Base-by-base conservation (phyloP, 1,139 yeast species). In the Arxiozyma slooffiae region DNA sequence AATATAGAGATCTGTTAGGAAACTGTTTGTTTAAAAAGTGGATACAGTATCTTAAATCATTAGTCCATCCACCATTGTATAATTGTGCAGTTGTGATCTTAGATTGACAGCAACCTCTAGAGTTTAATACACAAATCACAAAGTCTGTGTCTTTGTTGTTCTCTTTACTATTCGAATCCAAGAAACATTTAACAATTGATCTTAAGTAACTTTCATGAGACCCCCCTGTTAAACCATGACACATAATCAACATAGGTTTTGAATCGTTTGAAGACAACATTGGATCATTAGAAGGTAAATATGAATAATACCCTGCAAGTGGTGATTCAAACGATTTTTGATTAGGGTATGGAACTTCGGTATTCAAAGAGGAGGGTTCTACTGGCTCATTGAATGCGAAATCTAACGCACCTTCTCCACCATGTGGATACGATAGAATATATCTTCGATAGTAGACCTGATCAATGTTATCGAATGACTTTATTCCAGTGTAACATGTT, bases 191-290 rank as follows among this genome's bases (percentile, higher is more conserved):
- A 41, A 78, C 58, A 38, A 73, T 55, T 2, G 80, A 70, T 41
- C 83, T 67, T 26, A 80, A 73, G 53, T 79, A 79, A 43, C 78
- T 69, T 61, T 80, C 85, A 58, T 75, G 76, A 9, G 83, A 78
- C 0, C 85, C 85, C 18, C 85, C 85, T 11, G 82, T 75, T 44
- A 80, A 69, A 2, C 85, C 85, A 62, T 80, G 85, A 41, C 78
- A 64, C 1, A 78, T 76, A 48, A 80, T 68, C 22, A 80, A 63
- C 58, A 80, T 69, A 0, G 84, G 85, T 55, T 68, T 73, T 16
- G 69, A 64, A 55, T 77, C 78, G 30, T 65, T 67, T 3, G 63
- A 60, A 6, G 48, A 53, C 41, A 72, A 54, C 9, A 61, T 51
- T 14, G 63, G 64, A 49, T 74, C 79, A 66, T 53, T 48, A 1